Evolutionary conservation across 208 protist genomes (phyloP), one percentile per base, ranked within the genome.

Genomic region (Jaenimonas drosophilae): DNA sequence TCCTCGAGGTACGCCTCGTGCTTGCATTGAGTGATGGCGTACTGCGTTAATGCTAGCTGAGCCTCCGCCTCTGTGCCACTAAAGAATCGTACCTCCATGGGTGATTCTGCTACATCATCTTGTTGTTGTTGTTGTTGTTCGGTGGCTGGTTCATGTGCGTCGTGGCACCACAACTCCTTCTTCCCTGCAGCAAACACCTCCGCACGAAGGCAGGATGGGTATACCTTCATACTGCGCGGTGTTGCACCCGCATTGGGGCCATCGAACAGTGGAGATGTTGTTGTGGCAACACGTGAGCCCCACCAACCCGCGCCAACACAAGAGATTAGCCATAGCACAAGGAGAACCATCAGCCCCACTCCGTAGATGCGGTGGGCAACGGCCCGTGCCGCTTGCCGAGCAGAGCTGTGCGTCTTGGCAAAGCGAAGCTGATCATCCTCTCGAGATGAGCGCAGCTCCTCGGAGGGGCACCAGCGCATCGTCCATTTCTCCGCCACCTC

Each of bases 1-100:
- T n/a, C n/a, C n/a, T n/a, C n/a, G n/a, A n/a, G 46, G 11, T 58
- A 41, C 14, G 12, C 43, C 50, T 83, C 65, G 19, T 24, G 11
- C 3, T 56, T 44, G 38, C 75, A 83, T 25, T 34, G 30, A 25
- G 61, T 28, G 6, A 14, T 1, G 1, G 64, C 4, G 39, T 53
- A 66, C 9, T 11, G 27, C 24, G 33, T 30, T 20, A 65, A 55
- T 4, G 61, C 34, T 19, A 29, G 7, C 3, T 36, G 39, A 7
- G 51, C 67, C 12, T 54, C 47, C 24, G 25, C 46, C 11, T 70
- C 71, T 24, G 32, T 63, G 23, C 37, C 51, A 29, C 24, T 32
- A n/a, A 40, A 54, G 5, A 44, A 49, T 6, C 32, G 25, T 53
- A 14, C 31, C 31, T 34, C 14, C 11, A 34, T 14, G 11, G 14